Base-by-base conservation (phyloP, 2,329 filamentous ascomycete genomes). In the Colletotrichum lindemuthianum region DNA sequence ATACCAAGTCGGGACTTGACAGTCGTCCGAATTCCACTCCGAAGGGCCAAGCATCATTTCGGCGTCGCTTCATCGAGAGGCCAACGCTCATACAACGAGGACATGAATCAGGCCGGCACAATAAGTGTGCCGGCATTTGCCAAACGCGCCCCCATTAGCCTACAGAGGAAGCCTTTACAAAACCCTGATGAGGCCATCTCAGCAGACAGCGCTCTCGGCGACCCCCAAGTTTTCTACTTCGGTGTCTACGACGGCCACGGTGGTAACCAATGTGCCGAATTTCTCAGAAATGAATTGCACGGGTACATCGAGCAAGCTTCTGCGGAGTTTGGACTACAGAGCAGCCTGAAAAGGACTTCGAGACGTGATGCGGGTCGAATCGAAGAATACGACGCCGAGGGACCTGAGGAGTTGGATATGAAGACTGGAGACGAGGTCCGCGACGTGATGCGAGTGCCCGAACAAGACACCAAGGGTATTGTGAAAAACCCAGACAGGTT, bases 201-300 rank as follows among this genome's bases (percentile, higher is more conserved):
- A 9, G 92, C 92, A 6, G 91, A 92, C 63, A 91, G 90, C 68
- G 88, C 91, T 2, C 91, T 88, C 67, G 95, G 95, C 2, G 95
- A 98, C 73, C 95, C 95, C 1, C 95, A 98, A 75, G 90, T 98
- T 39, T 99, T 99, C 77, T 99, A 98, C 77, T 99, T 97, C 83
- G 94, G 88, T 1, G 89, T 98, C 1, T 99, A 98, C 73, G 96
- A 99, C 77, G 96, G 96, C 3, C 96, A 99, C 79, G 96, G 96
- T 9, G 96, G 96, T 16, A 86, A 82, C 16, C 92, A 97, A 75
- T 98, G 96, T 76, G 93, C 93, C 65, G 89, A 90, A 15, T 98
- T 97, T 71, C 78, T 98, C 69, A 86, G 89, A 63, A 92, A 97
- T 65, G 88, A 91, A 72, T 80, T 99, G 65, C 96, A 97, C 75